phyloP scores from a whole-genome alignment of 2,329 filamentous ascomycete species.

The Cytospora chrysosperma region DNA sequence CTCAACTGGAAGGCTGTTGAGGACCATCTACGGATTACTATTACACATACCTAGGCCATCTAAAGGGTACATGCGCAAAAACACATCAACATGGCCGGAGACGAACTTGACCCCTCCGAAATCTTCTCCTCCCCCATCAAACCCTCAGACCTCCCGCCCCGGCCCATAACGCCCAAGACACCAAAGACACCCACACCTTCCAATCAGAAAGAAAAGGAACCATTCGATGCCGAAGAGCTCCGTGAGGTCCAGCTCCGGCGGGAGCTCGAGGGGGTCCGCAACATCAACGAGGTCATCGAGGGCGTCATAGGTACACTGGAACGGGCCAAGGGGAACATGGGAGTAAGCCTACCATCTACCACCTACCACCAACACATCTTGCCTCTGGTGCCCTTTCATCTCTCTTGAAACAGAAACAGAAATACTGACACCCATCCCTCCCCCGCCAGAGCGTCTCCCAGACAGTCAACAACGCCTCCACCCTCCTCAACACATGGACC shows the following conservation, averaged over 20 bases:
- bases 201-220: constrained; percentile 37
- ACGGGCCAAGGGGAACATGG: constrained; percentile 74
- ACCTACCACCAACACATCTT: neutral
- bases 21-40: no score
- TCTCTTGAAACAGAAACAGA: neutral
- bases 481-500: constrained; percentile 91
- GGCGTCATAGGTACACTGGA: constrained; percentile 70
- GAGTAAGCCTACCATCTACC: constrained; percentile 45
- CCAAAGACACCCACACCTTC: constrained; percentile 34
- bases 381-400: neutral
- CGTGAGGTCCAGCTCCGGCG: constrained; percentile 72
- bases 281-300: constrained; percentile 87
- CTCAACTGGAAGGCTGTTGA: neutral
- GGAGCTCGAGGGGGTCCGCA: constrained; percentile 79
- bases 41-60: no score
- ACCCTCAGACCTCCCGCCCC: constrained; percentile 33
- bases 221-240: constrained; percentile 62
- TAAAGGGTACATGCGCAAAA: neutral
- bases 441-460: constrained; percentile 70
- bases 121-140: constrained; percentile 35
- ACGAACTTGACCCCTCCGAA: constrained; percentile 44
- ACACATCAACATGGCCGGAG: constrained; percentile 42
- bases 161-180: constrained; percentile 38
- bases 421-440: constrained; percentile 19
- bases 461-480: constrained; percentile 84